Base-by-base conservation (phyloP, 441 rosid species). In the Erysimum cheiri region DNA sequence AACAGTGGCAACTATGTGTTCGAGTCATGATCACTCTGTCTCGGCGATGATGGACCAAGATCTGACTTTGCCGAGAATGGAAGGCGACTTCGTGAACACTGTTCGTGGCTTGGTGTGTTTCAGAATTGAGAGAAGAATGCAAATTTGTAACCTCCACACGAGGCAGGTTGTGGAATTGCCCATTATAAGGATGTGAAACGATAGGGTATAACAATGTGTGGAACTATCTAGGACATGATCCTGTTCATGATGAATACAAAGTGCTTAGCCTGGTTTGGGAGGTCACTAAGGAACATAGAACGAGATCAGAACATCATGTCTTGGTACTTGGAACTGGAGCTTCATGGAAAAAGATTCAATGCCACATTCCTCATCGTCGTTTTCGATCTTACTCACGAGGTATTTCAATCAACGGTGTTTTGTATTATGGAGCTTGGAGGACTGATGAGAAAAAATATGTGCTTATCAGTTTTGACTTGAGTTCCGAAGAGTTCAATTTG, bases 241-340 rank as follows among this genome's bases (percentile, higher is more conserved):
- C 52, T 43, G 65, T 41, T 60, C 22, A 26, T 41, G 37, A 60
- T 3, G 52, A 28, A 41, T 41, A 60, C 65, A 60, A 60, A 41
- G 65, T 41, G 37, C 37, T 60, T 26, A 60, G 37, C 24, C 3
- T 40, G 4, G n/a, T 26, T 60, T 60, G 35, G 33, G 13, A 41
- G 6, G 1, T 4, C 36, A 14, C 1, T 2, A 40, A 26, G 4
- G 26, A 41, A 28, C 4, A 2, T 3, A n/a, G 6, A n/a, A 19
- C n/a, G n/a, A 13, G 24, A 4, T 41, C 19, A 3, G 43, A 62
- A 4, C 31, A 62, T 46, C 54, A 32, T 3, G 67, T 62, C 17
- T 62, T 62, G 67, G 39, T 44, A 44, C 67, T 62, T 44, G 67
- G 67, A 31, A 29, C 29, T 44, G 39, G 54, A 31, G 52, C 41